Evolutionary conservation across 495 filamentous ascomycete genomes (phyloP), one percentile per base, ranked within the genome.

Genomic region (Trichoderma reesei): DNA sequence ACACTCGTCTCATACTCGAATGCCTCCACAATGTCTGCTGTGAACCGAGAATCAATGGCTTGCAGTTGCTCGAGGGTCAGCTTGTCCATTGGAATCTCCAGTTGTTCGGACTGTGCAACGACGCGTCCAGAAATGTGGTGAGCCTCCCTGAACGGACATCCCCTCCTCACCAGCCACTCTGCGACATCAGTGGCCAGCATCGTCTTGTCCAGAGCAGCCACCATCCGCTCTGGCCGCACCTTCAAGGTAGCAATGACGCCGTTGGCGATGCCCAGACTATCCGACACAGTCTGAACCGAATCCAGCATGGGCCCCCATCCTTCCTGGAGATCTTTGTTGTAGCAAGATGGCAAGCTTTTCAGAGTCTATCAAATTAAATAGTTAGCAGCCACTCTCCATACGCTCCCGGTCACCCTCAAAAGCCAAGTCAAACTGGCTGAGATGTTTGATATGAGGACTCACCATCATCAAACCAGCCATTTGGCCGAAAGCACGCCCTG

Each of bases 311-410:
- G 87, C 76, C 92, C 88, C 66, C 91, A 87, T 60, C 83, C 85
- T 76, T 94, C 91, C 74, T 96, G 91, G n/a, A 93, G 76, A 69
- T 93, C 88, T 76, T 94, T 92, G 78, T 95, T 92, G 79, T 95
- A 95, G 9, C 88, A 34, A 56, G 26, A 34, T 34, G 51, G 31
- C 26, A 56, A 34, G 51, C 26, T 33, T 34, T 77, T 96, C 93
- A 72, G 88, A 83, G 7, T 46, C 61, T 62, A 26, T 1, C 84
- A 91, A 26, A 61, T 34, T 14, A 5, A 41, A 38, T 41, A n/a
- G 38, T 61, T 61, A 61, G 60, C 41, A 38, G 60, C 60, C 31
- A 38, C 60, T 61, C 60, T 61, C 38, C 1, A 61, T 41, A 34
- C 33, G 60, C 60, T 38, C 60, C 60, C 41, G 36, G 1, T 61